A percentile compares a stretch with the other conserved stretches of the same genome.
Evolutionary conservation across 2,329 filamentous ascomycete genomes (phyloP).

Genomic region (Ascosphaera apis): DNA sequence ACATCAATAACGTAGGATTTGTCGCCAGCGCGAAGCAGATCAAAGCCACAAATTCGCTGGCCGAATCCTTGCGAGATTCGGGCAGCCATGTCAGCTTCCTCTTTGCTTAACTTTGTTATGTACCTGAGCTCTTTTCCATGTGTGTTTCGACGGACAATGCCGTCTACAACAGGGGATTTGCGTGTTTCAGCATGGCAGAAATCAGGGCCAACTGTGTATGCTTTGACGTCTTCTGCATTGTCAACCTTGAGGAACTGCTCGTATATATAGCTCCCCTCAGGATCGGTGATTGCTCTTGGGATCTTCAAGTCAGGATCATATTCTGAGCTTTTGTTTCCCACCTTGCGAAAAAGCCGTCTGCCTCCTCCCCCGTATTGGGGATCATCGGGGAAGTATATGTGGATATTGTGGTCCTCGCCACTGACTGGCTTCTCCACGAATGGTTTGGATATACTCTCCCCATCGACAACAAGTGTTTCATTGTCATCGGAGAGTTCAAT

Average conservation of each 20-base stretch:
- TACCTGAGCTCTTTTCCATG: slow-evolving; percentile 95
- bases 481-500: slow-evolving; percentile 79
- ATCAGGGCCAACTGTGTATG: slow-evolving; percentile 78
- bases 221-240: slow-evolving; percentile 95
- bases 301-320: slow-evolving; percentile 54
- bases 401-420: slow-evolving; percentile 95
- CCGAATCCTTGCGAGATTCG: slow-evolving; percentile 84
- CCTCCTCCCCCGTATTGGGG: slow-evolving; percentile 63
- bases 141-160: slow-evolving; percentile 82
- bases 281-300: slow-evolving; percentile 63
- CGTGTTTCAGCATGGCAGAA: slow-evolving; percentile 95
- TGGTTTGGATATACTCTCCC: slow-evolving; percentile 58
- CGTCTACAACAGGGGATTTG: slow-evolving; percentile 93
- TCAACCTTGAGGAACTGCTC: slow-evolving; percentile 94
- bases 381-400: slow-evolving; percentile 75
- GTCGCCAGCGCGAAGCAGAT: slow-evolving; percentile 65
- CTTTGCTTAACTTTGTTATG: slow-evolving; percentile 58
- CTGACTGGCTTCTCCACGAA: slow-evolving; percentile 98
- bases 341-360: slow-evolving; percentile 79
- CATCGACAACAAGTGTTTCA: slow-evolving; percentile 73
- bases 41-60: slow-evolving; percentile 87
- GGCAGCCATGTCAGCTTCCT: slow-evolving; percentile 67
- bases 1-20: slow-evolving; percentile 97
- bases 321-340: slow-evolving; percentile 98
- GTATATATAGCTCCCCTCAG: slow-evolving; percentile 71